Conservation (phyloP, 2,329 filamentous ascomycete genomes). For the Emericellopsis atlantica region DNA sequence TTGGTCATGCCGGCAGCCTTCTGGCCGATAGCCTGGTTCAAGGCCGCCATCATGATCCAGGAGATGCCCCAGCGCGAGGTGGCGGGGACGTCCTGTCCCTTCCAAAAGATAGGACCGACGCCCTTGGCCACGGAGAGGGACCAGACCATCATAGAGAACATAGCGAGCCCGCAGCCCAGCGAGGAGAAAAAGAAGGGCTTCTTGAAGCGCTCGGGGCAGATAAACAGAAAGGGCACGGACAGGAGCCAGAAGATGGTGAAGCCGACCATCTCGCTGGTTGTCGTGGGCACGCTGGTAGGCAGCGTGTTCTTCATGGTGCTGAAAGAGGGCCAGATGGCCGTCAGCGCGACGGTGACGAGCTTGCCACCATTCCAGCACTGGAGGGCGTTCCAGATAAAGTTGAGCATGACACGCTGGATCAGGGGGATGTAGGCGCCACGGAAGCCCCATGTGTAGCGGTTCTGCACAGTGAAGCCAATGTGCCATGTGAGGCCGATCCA, state of each 20-base stretch:
- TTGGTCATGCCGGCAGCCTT: conserved; percentile 16
- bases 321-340: conserved; percentile 18
- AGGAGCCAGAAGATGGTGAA: conserved; percentile 38
- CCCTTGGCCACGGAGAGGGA: conserved; percentile 27
- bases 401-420: conserved; percentile 30
- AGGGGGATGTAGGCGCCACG: conserved; percentile 32
- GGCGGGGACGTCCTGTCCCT: conserved; percentile 7
- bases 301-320: conserved; percentile 30
- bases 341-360: conserved; percentile 8
- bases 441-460: conserved; percentile 34
- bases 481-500: conserved; percentile 36
- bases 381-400: conserved; percentile 36
- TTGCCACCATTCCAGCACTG: conserved; percentile 27
- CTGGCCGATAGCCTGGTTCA: conserved; percentile 13
- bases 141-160: conserved; percentile 36
- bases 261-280: conserved; percentile 30
- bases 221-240: conserved; percentile 31
- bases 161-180: conserved; percentile 27
- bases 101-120: conserved; percentile 27
- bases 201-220: conserved; percentile 36
- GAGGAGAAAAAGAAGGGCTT: conserved; percentile 29
- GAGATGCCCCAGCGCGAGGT: conserved; percentile 7
- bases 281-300: conserved; percentile 20
- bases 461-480: conserved; percentile 36
- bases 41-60: conserved; percentile 13